Base-by-base conservation (phyloP, 1,284 basidiomycete species). In the Cryptococcus wingfieldii region DNA sequence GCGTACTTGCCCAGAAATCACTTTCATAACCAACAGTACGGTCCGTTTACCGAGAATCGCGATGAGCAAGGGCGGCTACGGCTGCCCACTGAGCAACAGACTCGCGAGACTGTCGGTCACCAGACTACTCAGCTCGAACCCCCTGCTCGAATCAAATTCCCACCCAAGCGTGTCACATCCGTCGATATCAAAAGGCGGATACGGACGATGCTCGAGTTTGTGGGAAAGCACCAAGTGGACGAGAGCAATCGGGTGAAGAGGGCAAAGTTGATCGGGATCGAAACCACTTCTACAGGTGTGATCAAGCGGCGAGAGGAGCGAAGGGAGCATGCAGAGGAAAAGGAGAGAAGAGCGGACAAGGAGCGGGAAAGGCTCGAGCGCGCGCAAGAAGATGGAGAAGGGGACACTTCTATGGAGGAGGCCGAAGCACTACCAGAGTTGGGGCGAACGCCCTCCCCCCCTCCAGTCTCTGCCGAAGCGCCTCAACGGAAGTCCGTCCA, bases 151-250 rank as follows among this genome's bases (percentile, higher is more conserved):
- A 88, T 97, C 56, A 89, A 90, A 66, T 98, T 91, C 86, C 95
- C 95, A 0, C 84, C 85, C 61, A 95, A 96, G 75, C 83, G 95
- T 51, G 92, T 88, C 83, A 96, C 93, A 64, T 86, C 95, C 25
- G 87, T 86, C 18, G 95, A 98, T 72, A 96, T 98, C 91, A 89
- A 92, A 74, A 97, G 98, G 79, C 85, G 95, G 19, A 91, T 96
- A 19, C 82, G 91, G 46, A 85, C 88, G 54, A 83, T 98, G 56
- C 84, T 95, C 38, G 95, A 98, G 69, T 98, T 91, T 84, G 90
- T 81, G 16, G 75, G 76, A 0, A 64, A 79, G 19, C 64, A 72
- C 3, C 89, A 93, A 72, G 84, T 84, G 1, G 86, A 83, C 63
- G 87, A 88, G 49, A 79, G 82, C 37, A 88, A 89, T 72, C 82